A percentile compares a stretch with the other conserved stretches of the same genome.
These are phyloP conservation scores for Botrytis byssoidea DNA, from an alignment of 2,329 filamentous ascomycete genomes.

Conservation along the genomic window DNA sequence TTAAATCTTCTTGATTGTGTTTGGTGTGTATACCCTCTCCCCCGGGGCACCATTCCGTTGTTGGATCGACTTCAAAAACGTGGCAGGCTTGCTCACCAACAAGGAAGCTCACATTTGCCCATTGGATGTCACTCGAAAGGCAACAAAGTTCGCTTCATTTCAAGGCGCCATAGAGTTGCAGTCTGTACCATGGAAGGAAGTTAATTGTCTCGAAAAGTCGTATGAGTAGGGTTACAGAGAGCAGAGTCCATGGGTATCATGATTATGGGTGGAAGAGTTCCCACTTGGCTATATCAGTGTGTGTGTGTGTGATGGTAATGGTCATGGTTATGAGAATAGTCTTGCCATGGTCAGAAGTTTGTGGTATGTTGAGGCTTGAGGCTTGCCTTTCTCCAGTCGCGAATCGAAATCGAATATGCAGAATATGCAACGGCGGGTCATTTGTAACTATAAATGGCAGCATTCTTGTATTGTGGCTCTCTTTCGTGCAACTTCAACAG, in stretches of 20 bases:
- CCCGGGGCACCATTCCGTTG: conserved; percentile 8
- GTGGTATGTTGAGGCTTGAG: conserved; percentile 4
- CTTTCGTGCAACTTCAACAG: conserved; percentile 14
- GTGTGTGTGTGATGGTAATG: neutral
- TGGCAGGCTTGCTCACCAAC: conserved; percentile 21
- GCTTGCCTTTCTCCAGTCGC: conserved; percentile 8
- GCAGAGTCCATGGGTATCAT: neutral
- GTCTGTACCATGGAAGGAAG: conserved; percentile 14
- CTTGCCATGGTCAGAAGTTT: neutral
- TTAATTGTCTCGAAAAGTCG: conserved; percentile 7
- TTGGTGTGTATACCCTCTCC: neutral
- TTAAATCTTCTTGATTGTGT: conserved; percentile 15
- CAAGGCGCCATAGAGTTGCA: conserved; percentile 1
- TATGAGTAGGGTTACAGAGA: conserved; percentile 11
- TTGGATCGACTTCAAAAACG: conserved; percentile 17
- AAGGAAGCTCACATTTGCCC: neutral
- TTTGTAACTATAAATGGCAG: conserved; percentile 14
- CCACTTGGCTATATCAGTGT: conserved; percentile 4
- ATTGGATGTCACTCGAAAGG: conserved; percentile 7
- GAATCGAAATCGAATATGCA: conserved; percentile 18
- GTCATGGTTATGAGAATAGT: neutral
- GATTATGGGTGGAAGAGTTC: neutral
- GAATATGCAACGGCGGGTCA: conserved; percentile 17
- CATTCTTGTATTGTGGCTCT: conserved; percentile 6
- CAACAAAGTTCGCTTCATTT: conserved; percentile 5